phyloP scores from a whole-genome alignment of 75 land plant species.

The Ceratopteris richardii region DNA sequence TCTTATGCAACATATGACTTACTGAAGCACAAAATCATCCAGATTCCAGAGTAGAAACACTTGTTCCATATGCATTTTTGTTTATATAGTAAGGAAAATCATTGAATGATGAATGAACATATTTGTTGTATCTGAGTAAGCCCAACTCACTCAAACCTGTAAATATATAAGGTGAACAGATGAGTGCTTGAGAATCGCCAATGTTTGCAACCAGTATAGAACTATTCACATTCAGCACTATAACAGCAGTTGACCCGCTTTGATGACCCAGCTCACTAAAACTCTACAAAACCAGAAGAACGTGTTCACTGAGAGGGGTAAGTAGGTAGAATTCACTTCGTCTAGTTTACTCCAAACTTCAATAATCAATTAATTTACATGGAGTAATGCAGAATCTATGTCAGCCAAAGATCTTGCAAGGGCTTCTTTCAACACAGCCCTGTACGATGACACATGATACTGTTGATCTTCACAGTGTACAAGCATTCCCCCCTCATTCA shows the following conservation, averaged over 20 bases:
- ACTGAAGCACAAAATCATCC: no score
- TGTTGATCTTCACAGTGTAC: not conserved
- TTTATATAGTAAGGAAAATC: no score
- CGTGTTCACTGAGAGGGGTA: no score
- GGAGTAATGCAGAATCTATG: constrained; percentile 70
- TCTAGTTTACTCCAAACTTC: no score
- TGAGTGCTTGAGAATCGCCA: constrained; percentile 83
- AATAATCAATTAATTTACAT: no score
- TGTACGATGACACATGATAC: constrained; percentile 21
- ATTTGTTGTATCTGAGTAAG: no score
- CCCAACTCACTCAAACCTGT: no score
- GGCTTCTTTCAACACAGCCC: constrained; percentile 71
- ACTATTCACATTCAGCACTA: constrained; percentile 55
- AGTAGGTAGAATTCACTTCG: no score
- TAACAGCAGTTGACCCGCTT: constrained; percentile 79
- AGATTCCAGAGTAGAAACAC: no score
- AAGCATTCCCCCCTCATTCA: constrained; percentile 14
- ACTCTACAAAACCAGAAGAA: constrained; percentile 45
- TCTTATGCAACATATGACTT: no score
- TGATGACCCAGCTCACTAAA: constrained; percentile 39
- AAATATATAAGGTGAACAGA: constrained; percentile 49
- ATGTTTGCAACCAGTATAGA: constrained; percentile 74
- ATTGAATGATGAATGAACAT: no score
- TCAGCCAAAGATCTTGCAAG: constrained; percentile 62
- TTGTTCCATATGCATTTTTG: no score